Evolutionary conservation across 306 rosid genomes (phyloP), one percentile per base, ranked within the genome.

Genomic region (Dryas alaskensis): DNA sequence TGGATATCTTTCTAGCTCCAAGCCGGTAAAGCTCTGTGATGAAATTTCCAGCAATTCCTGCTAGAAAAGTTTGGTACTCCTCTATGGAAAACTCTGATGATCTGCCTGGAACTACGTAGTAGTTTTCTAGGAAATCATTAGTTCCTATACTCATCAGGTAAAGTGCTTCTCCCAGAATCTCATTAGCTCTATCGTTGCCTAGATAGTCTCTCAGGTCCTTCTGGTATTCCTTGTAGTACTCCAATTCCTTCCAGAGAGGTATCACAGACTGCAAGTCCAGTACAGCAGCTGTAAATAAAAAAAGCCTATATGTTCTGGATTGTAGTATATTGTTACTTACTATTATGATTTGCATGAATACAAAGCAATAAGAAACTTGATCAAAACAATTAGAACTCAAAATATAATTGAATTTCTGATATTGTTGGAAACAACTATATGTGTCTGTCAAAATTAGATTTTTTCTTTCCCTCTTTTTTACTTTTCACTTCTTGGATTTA

Each of bases 71-170:
- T 75, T 88, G 84, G 83, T 86, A 84, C 37, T 80, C 83, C 19
- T 86, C 87, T 0, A 80, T 10, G 39, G 90, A 84, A 71, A 42
- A 88, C 68, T 88, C 16, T 37, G 75, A 71, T 0, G 85, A 72
- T 52, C 90, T 79, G 27, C 73, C 7, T 69, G 87, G 77, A 45
- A 71, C 65, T 44, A 74, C 5, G 10, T 63, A 79, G 69, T 84
- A 89, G 71, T 89, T 87, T 76, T 85, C 88, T 3, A 89, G 80
- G 73, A 84, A 89, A 80, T 86, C 94, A 60, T 89, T 89, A 44
- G 91, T 86, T 71, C 93, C 91, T 57, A 81, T 50, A 57, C 91
- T 89, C 1, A 77, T 67, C 12, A 86, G 70, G 77, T 89, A 78
- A 4, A 84, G 68, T 45, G 89, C 76, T 81, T 89, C 85, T 43